Base-by-base conservation (phyloP, 2,329 filamentous ascomycete species). In the Sclerotinia borealis region DNA sequence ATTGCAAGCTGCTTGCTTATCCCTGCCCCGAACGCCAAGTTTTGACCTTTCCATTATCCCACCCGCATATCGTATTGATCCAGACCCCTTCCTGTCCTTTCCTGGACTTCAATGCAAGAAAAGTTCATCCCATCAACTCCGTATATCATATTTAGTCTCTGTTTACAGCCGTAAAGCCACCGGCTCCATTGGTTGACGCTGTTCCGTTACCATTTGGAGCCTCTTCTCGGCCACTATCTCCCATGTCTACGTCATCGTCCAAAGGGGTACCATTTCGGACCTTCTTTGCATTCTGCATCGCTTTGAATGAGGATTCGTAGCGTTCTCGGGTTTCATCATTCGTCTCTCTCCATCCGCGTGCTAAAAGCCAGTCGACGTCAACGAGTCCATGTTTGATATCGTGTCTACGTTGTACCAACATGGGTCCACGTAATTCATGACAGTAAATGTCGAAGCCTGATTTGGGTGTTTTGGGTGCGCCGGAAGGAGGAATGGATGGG, bases 91-190 rank as follows among this genome's bases (percentile, higher is more conserved):
- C 39, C 59, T n/a, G 58, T 58, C 41, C 59, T n/a, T 63, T 58
- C 41, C 39, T 37, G 22, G 17, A 41, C 29, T 59, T 29, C n/a
- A n/a, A n/a, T n/a, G n/a, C n/a, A n/a, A n/a, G n/a, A n/a, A n/a
- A n/a, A n/a, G n/a, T n/a, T n/a, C n/a, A n/a, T n/a, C 49, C 60
- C 37, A 63, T 17, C 52, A 61, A 34, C 62, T 64, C 49, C 48
- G 10, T 59, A 29, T 37, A 15, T 64, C 39, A 55, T 36, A 37
- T 41, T 52, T 67, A 66, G 50, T 27, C 48, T 43, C 67, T 65
- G 56, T 74, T 74, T 49, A 74, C 70, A 34, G 72, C 68, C 19
- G 72, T 74, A 58, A 74, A 74, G 13, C 72, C 72, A n/a, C 51
- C 63, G 22, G 50, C 58, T 27, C 48, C 56, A 43, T 51, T 59